Percentiles rank a stretch among this genome's conserved stretches.
Conservation (phyloP, 805 yeast genomes). For the Grigorovia transvaalensis region DNA sequence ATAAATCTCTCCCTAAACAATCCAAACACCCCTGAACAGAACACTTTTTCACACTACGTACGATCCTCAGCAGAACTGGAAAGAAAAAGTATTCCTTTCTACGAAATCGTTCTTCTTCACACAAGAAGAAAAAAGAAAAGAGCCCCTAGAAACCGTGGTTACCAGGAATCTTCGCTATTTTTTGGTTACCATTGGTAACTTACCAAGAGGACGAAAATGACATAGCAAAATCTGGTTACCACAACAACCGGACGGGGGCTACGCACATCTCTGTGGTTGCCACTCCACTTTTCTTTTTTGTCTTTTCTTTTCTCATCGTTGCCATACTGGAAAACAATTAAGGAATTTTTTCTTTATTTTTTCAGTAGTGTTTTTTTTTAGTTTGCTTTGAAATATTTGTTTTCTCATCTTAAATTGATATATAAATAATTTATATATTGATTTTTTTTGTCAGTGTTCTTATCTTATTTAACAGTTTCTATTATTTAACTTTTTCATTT, state of each 20-base stretch:
- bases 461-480: background rate
- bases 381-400: background rate
- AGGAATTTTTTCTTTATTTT: background rate
- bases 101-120: background rate
- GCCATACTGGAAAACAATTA: background rate
- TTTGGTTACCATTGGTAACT: no score
- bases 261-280: background rate
- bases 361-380: background rate
- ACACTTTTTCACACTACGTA: background rate
- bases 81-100: background rate
- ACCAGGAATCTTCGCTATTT: background rate
- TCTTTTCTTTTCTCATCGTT: background rate
- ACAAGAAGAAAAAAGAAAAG: background rate
- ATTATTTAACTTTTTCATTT: background rate
- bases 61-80: background rate
- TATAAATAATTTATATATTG: no score
- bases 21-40: background rate
- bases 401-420: background rate
- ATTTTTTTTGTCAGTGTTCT: no score
- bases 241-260: background rate
- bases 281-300: slow-evolving; percentile 1
- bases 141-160: background rate
- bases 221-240: background rate
- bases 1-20: background rate
- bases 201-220: background rate